Evolutionary conservation across 257 asterid genomes (phyloP), one percentile per base, ranked within the genome.

Genomic region (Solanum clarkiae): DNA sequence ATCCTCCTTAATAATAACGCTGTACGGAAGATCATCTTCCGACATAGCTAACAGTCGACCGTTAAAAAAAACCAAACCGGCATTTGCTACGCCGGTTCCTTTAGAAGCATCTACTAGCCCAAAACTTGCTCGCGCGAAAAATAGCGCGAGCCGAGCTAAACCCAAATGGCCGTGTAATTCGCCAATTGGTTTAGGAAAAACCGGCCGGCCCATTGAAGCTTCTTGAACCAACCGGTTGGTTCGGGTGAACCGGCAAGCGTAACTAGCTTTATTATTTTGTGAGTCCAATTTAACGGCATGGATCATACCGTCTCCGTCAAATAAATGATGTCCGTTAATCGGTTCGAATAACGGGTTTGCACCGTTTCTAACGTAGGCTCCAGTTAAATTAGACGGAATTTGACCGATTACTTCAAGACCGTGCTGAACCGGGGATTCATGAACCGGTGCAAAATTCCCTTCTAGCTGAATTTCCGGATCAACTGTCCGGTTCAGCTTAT

Each of bases 261-360:
- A 92, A 80, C 93, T 87, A 22, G 92, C 95, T 1, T 15, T 83
- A 22, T 88, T 88, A 8, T 84, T 89, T 2, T 24, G 0, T 11
- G 86, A 71, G 4, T 80, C 65, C 6, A 92, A 47, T 1, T 84
- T 92, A 49, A 93, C 89, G 17, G 93, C 97, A 51, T 93, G 95
- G 51, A 93, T 86, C 94, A 93, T 93, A 49, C 95, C 94, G 47
- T 93, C 97, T 1, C 97, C 97, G 83, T 93, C 95, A 81, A 93
- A 93, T 40, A 92, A 88, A 79, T 93, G 97, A 92, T 91, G 94
- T 36, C 97, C 93, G 70, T 85, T 84, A 84, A 18, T 70, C 1
- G 94, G 97, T n/a, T 62, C 3, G 65, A 90, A 90, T 17, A 88
- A 63, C 2, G 97, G 93, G 87, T 93, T 93, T 0, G 91, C 93